Conservation (phyloP, 2,329 filamentous ascomycete genomes). For the Ceratocystis colombiana region DNA sequence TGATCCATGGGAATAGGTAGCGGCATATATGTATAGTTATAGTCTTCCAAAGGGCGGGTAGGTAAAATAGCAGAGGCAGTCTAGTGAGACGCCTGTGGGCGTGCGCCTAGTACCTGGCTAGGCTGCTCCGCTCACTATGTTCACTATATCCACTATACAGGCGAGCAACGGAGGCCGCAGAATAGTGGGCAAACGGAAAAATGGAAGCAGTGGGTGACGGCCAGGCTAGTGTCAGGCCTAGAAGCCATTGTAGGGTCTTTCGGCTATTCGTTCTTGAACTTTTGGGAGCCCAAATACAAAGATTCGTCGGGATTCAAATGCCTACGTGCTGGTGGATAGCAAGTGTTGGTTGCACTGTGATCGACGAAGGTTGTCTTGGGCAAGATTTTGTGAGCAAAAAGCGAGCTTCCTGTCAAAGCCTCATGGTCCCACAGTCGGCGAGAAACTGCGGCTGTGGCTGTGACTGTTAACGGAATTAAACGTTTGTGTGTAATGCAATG, state of each 20-base stretch:
- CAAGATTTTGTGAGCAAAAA: background rate
- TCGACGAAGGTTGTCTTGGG: constrained; percentile 1
- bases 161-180: background rate
- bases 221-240: constrained; percentile 13
- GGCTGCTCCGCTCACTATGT: background rate
- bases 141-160: background rate
- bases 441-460: background rate
- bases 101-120: constrained; percentile 16
- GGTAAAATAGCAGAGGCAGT: background rate
- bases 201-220: constrained; percentile 3
- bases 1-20: constrained; percentile 20
- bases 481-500: constrained; percentile 1
- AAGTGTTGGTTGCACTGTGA: background rate
- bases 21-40: constrained; percentile 19
- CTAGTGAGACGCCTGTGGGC: background rate
- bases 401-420: constrained; percentile 3
- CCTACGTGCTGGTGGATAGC: background rate
- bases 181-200: constrained; percentile 3
- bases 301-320: background rate
- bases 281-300: background rate
- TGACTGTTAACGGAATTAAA: background rate
- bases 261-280: background rate
- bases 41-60: background rate
- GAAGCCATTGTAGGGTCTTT: constrained; percentile 11
- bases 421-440: background rate